A percentile compares a stretch with the other conserved stretches of the same genome.
Conservation (phyloP, 768 basidiomycete species). For the Gloeopeniophorella convolvens region DNA sequence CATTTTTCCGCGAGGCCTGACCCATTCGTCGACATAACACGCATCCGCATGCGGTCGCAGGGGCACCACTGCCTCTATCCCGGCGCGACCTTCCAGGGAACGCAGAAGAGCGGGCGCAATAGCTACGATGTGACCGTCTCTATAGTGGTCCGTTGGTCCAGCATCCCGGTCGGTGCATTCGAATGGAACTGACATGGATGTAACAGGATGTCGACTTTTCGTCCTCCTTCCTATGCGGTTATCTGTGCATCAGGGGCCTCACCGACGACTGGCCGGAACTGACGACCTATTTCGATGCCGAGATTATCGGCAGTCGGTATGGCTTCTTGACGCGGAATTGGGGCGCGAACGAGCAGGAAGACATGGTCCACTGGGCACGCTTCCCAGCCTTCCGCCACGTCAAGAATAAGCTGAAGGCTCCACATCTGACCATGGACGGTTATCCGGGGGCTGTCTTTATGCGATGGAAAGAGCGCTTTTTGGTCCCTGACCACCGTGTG, state of each 20-base stretch:
- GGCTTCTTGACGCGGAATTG: slow-evolving; percentile 89
- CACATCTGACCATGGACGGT: slow-evolving; percentile 72
- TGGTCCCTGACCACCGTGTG: slow-evolving; percentile 92
- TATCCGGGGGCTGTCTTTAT: slow-evolving; percentile 85
- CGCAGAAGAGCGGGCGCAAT: slow-evolving; percentile 90
- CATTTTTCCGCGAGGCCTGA: slow-evolving; percentile 29
- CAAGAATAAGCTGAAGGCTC: slow-evolving; percentile 70
- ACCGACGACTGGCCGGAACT: slow-evolving; percentile 94
- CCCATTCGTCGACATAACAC: slow-evolving; percentile 71
- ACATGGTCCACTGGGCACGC: slow-evolving; percentile 90
- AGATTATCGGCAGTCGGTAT: slow-evolving; percentile 86
- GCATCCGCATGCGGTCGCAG: slow-evolving; percentile 63
- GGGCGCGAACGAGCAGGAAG: slow-evolving; percentile 88
- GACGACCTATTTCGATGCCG: slow-evolving; percentile 94
- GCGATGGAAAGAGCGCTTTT: slow-evolving; percentile 94
- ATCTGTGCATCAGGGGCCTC: slow-evolving; percentile 85
- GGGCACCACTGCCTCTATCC: slow-evolving; percentile 79
- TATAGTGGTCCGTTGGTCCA: slow-evolving; percentile 64
- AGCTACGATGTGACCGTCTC: slow-evolving; percentile 93
- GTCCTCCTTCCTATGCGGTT: slow-evolving; percentile 82
- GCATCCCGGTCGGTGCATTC: neutral
- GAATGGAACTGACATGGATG: slow-evolving; percentile 11
- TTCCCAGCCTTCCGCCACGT: slow-evolving; percentile 88
- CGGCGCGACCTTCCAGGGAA: slow-evolving; percentile 83
- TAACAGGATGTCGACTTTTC: slow-evolving; percentile 82